Percentiles rank a stretch among this genome's conserved stretches.
Conservation (phyloP, 192 early-diverging fungal species). For the Allomyces macrogynus region DNA sequence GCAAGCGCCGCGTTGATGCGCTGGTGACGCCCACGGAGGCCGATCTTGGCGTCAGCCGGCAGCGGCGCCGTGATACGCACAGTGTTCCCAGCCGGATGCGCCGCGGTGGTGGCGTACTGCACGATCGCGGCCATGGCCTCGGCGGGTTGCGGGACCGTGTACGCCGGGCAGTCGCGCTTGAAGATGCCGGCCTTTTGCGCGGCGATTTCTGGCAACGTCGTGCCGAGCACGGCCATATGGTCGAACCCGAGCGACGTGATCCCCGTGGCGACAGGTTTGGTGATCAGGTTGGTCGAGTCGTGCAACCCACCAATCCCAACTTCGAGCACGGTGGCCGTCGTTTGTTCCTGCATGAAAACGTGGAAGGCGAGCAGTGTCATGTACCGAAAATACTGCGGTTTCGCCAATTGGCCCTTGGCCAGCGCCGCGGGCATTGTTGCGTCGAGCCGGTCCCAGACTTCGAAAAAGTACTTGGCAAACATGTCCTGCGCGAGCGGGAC, state of each 20-base stretch:
- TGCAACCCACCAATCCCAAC: conserved; percentile 70
- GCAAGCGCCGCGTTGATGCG: conserved; percentile 66
- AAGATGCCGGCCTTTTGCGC: conserved; percentile 74
- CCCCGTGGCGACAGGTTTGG: conserved; percentile 51
- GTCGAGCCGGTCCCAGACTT: conserved; percentile 58
- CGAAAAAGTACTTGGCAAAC: conserved; percentile 74
- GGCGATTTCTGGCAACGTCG: conserved; percentile 54
- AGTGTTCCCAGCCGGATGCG: conserved; percentile 1
- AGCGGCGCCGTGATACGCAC: conserved; percentile 6
- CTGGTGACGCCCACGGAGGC: conserved; percentile 70
- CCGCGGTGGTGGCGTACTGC: conserved; percentile 26
- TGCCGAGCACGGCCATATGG: conserved; percentile 45
- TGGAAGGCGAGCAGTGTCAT: conserved; percentile 81
- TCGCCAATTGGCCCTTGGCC: conserved; percentile 16
- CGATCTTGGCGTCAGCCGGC: conserved; percentile 17
- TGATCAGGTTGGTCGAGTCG: conserved; percentile 63
- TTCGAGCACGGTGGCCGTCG: conserved; percentile 33
- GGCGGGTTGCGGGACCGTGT: conserved; percentile 47
- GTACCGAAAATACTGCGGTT: conserved; percentile 74
- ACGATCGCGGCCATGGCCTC: conserved; percentile 45
- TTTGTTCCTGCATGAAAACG: conserved; percentile 35
- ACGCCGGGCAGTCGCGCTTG: conserved; percentile 47
- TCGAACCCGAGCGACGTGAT: conserved; percentile 63
- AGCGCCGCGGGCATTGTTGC: conserved; percentile 4
- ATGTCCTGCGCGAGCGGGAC: conserved; percentile 43